Evolutionary conservation across 257 asterid genomes (phyloP), one percentile per base, ranked within the genome.

Genomic region (Anisodus tanguticus): DNA sequence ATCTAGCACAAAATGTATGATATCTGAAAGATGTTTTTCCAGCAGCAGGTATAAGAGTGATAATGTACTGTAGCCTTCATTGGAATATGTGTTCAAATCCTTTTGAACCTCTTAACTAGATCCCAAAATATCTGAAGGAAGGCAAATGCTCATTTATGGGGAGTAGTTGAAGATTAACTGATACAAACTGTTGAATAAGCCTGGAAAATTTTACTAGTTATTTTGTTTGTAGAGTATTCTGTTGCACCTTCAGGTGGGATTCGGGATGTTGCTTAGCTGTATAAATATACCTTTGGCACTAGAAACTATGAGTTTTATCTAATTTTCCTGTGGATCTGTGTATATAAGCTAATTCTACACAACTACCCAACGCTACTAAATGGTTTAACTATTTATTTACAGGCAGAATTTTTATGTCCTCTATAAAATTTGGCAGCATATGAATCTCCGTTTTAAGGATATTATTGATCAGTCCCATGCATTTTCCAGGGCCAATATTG

Each of bases 401-500:
- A 31, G 71, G 69, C 13, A 64, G 31, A 57, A 83, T 85, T 84
- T 80, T 90, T 79, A 60, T 85, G 67, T 22, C 63, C 80, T 88
- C 84, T 83, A 59, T 83, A 43, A 83, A 64, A 59, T 62, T 63
- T 86, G 88, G 90, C 86, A 87, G 87, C 80, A 10, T 74, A 81
- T 86, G 84, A 5, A 51, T 79, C 88, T 89, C 63, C 78, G 15
- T 82, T 41, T 68, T 88, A 82, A 84, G 87, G 87, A 72, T 81
- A 83, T 86, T 88, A 81, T 89, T 88, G 88, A 91, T 87, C 83
- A 76, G 87, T 88, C 86, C 87, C 89, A 90, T 86, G 89, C 86
- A 85, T 90, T 90, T 90, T 87, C 93, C 92, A 90, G 98, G 95
- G 92, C 89, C 79, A 87, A 86, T 76, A 85, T 89, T 92, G 93